Base-by-base conservation (phyloP, 2,329 filamentous ascomycete genomes). In the Basipetospora chlamydospora region DNA sequence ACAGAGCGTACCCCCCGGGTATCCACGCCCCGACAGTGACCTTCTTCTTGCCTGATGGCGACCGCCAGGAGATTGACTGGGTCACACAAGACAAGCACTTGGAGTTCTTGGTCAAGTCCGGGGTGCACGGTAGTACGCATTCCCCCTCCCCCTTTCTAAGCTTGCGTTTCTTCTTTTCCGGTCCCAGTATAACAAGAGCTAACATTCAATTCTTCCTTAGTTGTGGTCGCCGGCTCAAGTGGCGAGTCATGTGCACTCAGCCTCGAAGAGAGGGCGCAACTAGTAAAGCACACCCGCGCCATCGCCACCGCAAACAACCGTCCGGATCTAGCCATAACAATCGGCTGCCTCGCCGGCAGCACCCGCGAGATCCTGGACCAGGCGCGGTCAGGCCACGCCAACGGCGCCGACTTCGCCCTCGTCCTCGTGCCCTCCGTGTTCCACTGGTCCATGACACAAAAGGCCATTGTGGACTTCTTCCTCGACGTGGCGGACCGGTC, bases 221-320 rank as follows among this genome's bases (percentile, higher is more conserved):
- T 84, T 39, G 74, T 80, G 30, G 73, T 76, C 29, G 77, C 80
- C 49, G 80, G 79, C 36, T 80, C 75, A 44, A 84, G 83, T 46
- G 79, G 80, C 46, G 79, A 85, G 56, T 76, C 80, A 6, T 76
- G 80, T 3, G 77, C 81, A 41, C 62, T 84, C 5, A 71, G 70
- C 29, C 64, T 68, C 40, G 63, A 67, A 11, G 80, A 84, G 53
- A 73, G 79, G 47, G 64, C 66, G 34, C 58, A 66, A 31, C 66
- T 84, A 42, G 75, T 77, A 5, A 56, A 56, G 40, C 65, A 68
- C 21, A 78, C 77, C 2, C 74, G 77, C 33, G 62, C 69, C 42
- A 68, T 70, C 25, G 68, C 77, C 28, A 64, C 70, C 42, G 56
- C 62, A 23, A 63, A 63, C 33, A 74, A 70, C 8, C 73, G 66